Percentiles rank a stretch among this genome's conserved stretches.
Evolutionary conservation across 2,329 filamentous ascomycete genomes (phyloP).

Genomic region (Penicillium sp.): DNA sequence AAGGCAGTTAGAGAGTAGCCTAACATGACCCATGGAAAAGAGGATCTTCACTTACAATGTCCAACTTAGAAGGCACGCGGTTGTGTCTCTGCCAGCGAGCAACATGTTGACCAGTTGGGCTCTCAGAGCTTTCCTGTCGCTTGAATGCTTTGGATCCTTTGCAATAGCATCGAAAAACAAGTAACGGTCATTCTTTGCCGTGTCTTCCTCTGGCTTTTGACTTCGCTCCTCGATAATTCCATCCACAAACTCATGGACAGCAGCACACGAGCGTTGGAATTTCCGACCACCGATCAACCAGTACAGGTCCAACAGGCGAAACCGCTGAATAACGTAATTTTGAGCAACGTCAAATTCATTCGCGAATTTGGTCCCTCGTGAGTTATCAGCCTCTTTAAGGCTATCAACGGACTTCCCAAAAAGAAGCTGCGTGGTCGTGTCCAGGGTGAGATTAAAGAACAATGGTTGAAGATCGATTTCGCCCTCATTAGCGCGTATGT

Average conservation of each 20-base stretch:
- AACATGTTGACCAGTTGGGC: constrained; percentile 27
- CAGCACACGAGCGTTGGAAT: not conserved
- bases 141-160: constrained; percentile 8
- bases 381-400: constrained; percentile 6
- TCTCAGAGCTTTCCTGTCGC: constrained; percentile 4
- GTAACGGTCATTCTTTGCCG: not conserved
- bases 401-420: not conserved
- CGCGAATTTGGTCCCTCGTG: constrained; percentile 30
- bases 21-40: not conserved
- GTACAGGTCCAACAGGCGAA: too few species aligned
- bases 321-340: not conserved
- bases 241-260: constrained; percentile 22
- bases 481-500: not conserved
- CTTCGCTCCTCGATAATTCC: constrained; percentile 12
- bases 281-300: too few species aligned
- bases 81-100: constrained; percentile 28
- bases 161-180: not conserved
- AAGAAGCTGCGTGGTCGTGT: not conserved
- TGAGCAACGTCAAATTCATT: not conserved
- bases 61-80: constrained; percentile 23
- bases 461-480: not conserved
- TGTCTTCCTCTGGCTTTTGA: not conserved
- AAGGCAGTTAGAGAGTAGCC: not conserved
- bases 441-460: not conserved
- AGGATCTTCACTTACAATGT: constrained; percentile 14